Evolutionary conservation across 2,329 filamentous ascomycete genomes (phyloP).

Genomic region (Huntiella omanensis): DNA sequence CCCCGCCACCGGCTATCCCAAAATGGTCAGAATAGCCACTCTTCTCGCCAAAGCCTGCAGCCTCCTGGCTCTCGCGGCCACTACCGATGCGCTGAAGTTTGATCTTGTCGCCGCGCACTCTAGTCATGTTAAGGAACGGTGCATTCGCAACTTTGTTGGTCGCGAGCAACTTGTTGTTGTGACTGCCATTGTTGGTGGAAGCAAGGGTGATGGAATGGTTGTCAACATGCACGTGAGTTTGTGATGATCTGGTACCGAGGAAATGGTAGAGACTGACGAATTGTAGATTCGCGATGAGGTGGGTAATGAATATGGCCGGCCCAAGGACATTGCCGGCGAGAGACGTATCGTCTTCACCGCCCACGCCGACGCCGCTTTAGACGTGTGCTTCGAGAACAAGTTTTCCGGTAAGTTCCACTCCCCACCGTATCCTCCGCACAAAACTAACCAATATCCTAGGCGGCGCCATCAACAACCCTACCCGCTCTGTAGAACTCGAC

Average conservation of each 20-base stretch:
- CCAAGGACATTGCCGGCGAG: slow-evolving; percentile 82
- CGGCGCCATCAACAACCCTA: slow-evolving; percentile 26
- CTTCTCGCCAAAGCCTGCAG: slow-evolving; percentile 40
- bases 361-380: slow-evolving; percentile 77
- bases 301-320: slow-evolving; percentile 86
- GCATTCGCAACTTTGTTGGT: slow-evolving; percentile 88
- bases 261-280: slow-evolving; percentile 9
- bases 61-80: slow-evolving; percentile 34
- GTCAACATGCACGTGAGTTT: slow-evolving; percentile 76
- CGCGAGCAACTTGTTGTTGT: slow-evolving; percentile 90
- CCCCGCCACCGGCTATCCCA: neutral
- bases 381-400: slow-evolving; percentile 89
- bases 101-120: slow-evolving; percentile 55
- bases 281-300: slow-evolving; percentile 78
- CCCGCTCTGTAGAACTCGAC: slow-evolving; percentile 70
- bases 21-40: slow-evolving; percentile 10
- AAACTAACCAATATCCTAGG: slow-evolving; percentile 2
- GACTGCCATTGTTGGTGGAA: slow-evolving; percentile 71
- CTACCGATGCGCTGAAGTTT: slow-evolving; percentile 66
- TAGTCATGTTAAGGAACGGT: slow-evolving; percentile 54
- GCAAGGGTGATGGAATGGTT: slow-evolving; percentile 74
- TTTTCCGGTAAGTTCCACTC: slow-evolving; percentile 40
- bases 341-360: slow-evolving; percentile 87
- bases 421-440: neutral
- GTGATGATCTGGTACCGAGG: neutral